Evolutionary conservation across 2,329 filamentous ascomycete genomes (phyloP), one percentile per base, ranked within the genome.

Genomic region (Emmonsiellopsis sp.): DNA sequence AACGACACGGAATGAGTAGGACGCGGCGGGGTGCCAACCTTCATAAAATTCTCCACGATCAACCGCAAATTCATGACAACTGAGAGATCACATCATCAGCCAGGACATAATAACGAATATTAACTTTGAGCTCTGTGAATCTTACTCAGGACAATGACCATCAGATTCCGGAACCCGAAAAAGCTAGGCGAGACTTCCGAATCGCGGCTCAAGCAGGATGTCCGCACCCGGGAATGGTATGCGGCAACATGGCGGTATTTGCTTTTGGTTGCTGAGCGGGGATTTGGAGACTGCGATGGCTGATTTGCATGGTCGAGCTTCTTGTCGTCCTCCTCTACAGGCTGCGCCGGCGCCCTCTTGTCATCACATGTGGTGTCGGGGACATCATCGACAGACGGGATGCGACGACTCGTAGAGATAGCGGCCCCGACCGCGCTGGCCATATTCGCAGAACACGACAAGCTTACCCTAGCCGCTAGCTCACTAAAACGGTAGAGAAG

Each of bases 31-130:
- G 20, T 9, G 51, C 62, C 57, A 67, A 89, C 88, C 79, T 96
- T 96, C 76, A 92, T 88, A 61, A 92, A 89, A 67, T 98, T 98
- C 72, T 97, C 93, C 65, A 98, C 90, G 75, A 97, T 89, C 64
- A 98, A 78, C 59, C 93, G 85, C 50, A 98, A 73, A 67, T 98
- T 98, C 63, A 91, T 93, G 49, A 92, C 89, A 64, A 97, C 89
- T 90, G 61, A 32, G 56, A 43, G 7, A 26, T 20, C 35, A 31
- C 31, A 49, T 44, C 44, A 31, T 43, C 20, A 38, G 20, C 20
- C 11, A n/a, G n/a, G n/a, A 38, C n/a, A 37, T n/a, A 40, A 7
- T 7, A 41, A 11, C 16, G 54, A 51, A 40, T 46, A 47, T 49
- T 53, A n/a, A 5, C 37, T 20, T 26, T 26, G 20, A n/a, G 44